A percentile compares a stretch with the other conserved stretches of the same genome.
These are phyloP conservation scores for Globisporangium polare DNA, from an alignment of 352 stramenopile genomes.

Conservation along the genomic window DNA sequence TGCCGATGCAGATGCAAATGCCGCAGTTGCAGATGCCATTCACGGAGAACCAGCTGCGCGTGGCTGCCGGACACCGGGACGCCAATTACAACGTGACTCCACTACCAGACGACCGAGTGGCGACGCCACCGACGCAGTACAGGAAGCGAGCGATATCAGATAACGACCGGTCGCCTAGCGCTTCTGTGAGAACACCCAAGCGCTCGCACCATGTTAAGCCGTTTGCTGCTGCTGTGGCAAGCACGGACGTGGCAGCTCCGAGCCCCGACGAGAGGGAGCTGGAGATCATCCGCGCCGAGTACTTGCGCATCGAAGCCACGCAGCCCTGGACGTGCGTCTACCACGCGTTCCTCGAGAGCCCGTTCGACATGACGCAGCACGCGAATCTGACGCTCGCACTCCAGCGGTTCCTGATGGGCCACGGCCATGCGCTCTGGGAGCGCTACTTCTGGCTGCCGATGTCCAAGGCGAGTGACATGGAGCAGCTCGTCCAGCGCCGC, in stretches of 20 bases:
- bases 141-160: neutral
- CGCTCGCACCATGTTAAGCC: neutral
- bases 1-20: neutral
- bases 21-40: constrained; percentile 3
- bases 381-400: constrained; percentile 12
- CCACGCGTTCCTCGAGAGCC: constrained; percentile 16
- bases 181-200: neutral
- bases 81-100: neutral
- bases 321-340: constrained; percentile 27
- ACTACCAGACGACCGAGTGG: neutral
- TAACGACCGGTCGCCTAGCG: neutral
- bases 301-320: constrained; percentile 20
- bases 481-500: neutral
- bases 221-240: neutral
- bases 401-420: constrained; percentile 17
- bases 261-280: neutral
- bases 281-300: constrained; percentile 9
- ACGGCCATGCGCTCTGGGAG: constrained; percentile 32
- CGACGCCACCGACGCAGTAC: neutral
- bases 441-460: constrained; percentile 29
- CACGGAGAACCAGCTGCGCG: neutral
- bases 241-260: neutral
- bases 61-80: too few species aligned
- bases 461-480: neutral
- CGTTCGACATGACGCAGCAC: constrained; percentile 17